phyloP scores from a whole-genome alignment of 2,329 filamentous ascomycete genomes.

The Juglanconis juglandina region DNA sequence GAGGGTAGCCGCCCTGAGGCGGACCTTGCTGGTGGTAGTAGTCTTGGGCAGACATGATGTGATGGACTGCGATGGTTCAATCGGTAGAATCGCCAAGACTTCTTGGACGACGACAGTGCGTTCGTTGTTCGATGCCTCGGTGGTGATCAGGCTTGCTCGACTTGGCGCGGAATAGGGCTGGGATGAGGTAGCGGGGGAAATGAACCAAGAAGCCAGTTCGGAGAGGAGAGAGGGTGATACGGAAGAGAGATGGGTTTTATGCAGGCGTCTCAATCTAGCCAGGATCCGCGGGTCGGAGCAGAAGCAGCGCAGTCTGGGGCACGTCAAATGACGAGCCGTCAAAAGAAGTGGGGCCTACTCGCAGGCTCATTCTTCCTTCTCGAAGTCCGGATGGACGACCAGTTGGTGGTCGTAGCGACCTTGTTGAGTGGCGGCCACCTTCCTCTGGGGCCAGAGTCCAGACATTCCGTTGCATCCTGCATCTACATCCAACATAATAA shows the following conservation, averaged over 20 bases:
- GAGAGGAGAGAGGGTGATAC: background rate
- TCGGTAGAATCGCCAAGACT: background rate
- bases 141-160: background rate
- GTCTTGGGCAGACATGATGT: slow-evolving; percentile 32
- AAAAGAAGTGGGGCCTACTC: background rate
- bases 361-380: too few relatives aligned
- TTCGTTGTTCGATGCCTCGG: background rate
- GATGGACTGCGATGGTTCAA: slow-evolving; percentile 1
- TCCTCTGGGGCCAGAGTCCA: background rate
- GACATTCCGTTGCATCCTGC: too few relatives aligned
- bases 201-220: background rate
- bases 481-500: background rate
- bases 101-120: background rate
- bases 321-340: background rate
- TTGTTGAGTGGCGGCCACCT: too few relatives aligned
- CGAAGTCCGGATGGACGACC: too few relatives aligned
- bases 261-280: background rate
- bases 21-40: slow-evolving; percentile 34
- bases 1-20: slow-evolving; percentile 25
- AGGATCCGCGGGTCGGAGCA: slow-evolving; percentile 7
- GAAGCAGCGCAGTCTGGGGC: background rate
- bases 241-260: slow-evolving; percentile 5
- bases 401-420: too few relatives aligned
- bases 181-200: slow-evolving; percentile 3
- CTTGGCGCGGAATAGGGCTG: slow-evolving; percentile 11